Percentiles rank a stretch among this genome's conserved stretches.
phyloP scores from a whole-genome alignment of 2,329 filamentous ascomycete species.

The Colletotrichum limetticola region DNA sequence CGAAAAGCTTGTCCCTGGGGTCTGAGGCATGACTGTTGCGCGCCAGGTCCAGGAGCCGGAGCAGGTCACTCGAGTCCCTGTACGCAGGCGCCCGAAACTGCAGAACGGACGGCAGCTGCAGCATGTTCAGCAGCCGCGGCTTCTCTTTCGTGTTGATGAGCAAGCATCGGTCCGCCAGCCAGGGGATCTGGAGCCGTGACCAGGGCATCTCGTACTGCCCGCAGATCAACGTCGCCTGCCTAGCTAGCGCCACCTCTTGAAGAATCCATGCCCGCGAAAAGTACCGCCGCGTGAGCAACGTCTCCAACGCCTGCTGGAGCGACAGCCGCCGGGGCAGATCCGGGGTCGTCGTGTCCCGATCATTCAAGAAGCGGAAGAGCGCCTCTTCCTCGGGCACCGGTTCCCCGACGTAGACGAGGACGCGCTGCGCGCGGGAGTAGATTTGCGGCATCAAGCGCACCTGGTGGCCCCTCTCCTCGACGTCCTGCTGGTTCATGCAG shows the following conservation, averaged over 20 bases:
- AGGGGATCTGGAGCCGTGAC: slow-evolving; percentile 1
- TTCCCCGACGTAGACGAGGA: slow-evolving; percentile 31
- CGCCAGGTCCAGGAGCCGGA: neutral
- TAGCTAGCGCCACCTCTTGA: slow-evolving; percentile 41
- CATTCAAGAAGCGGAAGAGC: neutral
- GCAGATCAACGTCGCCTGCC: neutral
- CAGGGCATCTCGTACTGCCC: neutral
- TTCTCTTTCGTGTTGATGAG: neutral
- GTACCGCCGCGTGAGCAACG: neutral
- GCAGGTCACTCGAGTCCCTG: slow-evolving; percentile 8
- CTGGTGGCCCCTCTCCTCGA: slow-evolving; percentile 33
- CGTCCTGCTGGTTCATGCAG: slow-evolving; percentile 37
- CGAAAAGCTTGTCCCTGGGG: slow-evolving; percentile 41
- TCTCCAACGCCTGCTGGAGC: neutral
- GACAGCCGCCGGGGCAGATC: neutral
- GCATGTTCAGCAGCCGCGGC: neutral
- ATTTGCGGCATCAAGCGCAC: slow-evolving; percentile 36
- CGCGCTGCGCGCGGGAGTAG: slow-evolving; percentile 26
- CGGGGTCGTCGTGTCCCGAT: neutral
- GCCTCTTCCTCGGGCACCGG: slow-evolving; percentile 35
- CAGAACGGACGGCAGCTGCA: slow-evolving; percentile 1
- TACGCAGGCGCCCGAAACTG: neutral
- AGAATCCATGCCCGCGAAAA: slow-evolving; percentile 36
- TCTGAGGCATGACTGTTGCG: slow-evolving; percentile 33
- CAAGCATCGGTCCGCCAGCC: neutral